These are phyloP conservation scores for Phytophthora colocasiae DNA, from an alignment of 352 stramenopile genomes.

Conservation along the genomic window DNA sequence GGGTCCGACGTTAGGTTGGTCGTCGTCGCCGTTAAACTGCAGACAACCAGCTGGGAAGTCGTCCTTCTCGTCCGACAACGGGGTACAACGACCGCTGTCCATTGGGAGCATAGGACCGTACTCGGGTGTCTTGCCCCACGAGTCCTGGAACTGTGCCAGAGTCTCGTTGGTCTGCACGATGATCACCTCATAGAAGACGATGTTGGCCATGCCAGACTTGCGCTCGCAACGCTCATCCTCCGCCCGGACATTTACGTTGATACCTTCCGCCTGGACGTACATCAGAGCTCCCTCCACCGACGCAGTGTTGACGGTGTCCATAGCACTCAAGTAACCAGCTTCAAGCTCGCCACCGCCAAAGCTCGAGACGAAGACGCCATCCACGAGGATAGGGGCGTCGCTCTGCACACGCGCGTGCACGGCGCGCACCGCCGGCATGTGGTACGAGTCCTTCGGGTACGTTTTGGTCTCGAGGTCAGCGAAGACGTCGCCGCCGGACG, in stretches of 20 bases:
- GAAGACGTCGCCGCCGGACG: conserved; percentile 28
- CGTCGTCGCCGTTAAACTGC: conserved; percentile 73
- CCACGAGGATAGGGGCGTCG: conserved; percentile 64
- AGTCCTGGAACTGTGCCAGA: conserved; percentile 63
- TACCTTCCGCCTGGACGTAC: conserved; percentile 84
- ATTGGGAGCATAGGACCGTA: conserved; percentile 77
- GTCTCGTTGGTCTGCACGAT: conserved; percentile 72
- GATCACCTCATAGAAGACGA: conserved; percentile 82
- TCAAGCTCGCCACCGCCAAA: conserved; percentile 62
- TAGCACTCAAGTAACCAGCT: conserved; percentile 60
- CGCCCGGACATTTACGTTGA: conserved; percentile 64
- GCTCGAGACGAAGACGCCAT: conserved; percentile 67
- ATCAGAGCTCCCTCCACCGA: conserved; percentile 77
- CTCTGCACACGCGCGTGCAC: conserved; percentile 79
- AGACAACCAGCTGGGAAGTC: conserved; percentile 61
- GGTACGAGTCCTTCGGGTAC: conserved; percentile 46
- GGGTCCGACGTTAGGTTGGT: conserved; percentile 65
- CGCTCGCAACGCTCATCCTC: conserved; percentile 61
- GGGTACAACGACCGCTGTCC: conserved; percentile 70
- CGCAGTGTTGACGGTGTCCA: conserved; percentile 83
- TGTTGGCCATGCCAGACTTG: conserved; percentile 65
- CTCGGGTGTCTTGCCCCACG: conserved; percentile 60
- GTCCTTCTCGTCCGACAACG: conserved; percentile 33
- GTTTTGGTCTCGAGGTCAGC: conserved; percentile 44
- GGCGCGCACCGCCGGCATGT: conserved; percentile 68